Conservation (phyloP, 176 grass and related monocot species). For the Juncus inflexus region DNA sequence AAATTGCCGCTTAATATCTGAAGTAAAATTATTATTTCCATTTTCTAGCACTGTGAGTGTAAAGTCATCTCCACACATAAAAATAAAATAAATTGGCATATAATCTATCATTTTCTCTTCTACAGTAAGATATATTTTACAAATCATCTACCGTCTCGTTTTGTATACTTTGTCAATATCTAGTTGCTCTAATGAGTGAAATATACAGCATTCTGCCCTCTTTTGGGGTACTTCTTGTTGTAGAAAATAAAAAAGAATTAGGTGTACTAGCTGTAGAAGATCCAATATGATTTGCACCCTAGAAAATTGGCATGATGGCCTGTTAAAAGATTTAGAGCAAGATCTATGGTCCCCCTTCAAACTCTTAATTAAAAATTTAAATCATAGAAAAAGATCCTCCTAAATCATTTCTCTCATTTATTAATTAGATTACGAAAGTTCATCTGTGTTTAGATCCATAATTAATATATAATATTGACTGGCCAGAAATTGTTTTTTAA, state of each 20-base stretch:
- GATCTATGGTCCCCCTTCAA: slow-evolving; percentile 19
- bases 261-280: slow-evolving; percentile 18
- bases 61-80: no score
- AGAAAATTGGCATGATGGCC: slow-evolving; percentile 15
- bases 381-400: slow-evolving; percentile 19
- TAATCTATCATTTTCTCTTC: no score
- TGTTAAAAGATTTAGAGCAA: slow-evolving; percentile 26
- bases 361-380: slow-evolving; percentile 9
- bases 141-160: no score
- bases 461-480: slow-evolving; percentile 21
- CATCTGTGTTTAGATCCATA: slow-evolving; percentile 4
- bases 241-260: not conserved
- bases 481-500: not conserved
- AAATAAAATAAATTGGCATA: no score
- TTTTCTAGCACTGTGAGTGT: no score
- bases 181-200: no score
- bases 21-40: no score
- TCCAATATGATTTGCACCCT: slow-evolving; percentile 24
- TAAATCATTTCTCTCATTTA: slow-evolving; percentile 27
- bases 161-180: no score
- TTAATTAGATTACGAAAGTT: not conserved
- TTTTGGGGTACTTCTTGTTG: no score
- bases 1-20: no score
- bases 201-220: no score
- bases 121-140: no score